These are phyloP conservation scores for Vinca major DNA, from an alignment of 305 asterid species.

Conservation along the genomic window DNA sequence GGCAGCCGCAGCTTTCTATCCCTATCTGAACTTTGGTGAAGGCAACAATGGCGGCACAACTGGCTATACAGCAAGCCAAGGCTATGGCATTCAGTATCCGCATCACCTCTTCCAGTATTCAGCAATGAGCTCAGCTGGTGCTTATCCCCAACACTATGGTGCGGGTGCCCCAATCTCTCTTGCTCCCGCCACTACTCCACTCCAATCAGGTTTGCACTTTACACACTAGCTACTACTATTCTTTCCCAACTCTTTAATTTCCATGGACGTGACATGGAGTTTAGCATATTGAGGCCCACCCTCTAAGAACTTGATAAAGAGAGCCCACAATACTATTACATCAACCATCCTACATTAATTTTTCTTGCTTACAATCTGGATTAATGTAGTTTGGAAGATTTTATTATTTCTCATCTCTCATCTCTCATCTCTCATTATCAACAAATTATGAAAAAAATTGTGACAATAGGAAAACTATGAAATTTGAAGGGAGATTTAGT, in stretches of 20 bases:
- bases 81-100: conserved; percentile 72
- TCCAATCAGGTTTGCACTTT: conserved; percentile 65
- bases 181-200: conserved; percentile 55
- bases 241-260: background rate
- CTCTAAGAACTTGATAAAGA: background rate
- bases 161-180: conserved; percentile 76
- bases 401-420: no score
- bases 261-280: background rate
- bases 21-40: conserved; percentile 64
- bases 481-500: no score
- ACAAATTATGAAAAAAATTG: no score
- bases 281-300: background rate
- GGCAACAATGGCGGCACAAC: conserved; percentile 39
- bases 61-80: conserved; percentile 46
- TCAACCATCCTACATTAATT: background rate
- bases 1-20: conserved; percentile 58
- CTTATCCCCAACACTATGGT: conserved; percentile 69
- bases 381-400: no score
- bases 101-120: conserved; percentile 81
- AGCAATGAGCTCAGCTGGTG: conserved; percentile 42
- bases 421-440: no score
- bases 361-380: background rate
- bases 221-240: background rate
- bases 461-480: no score
- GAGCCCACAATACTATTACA: background rate